Evolutionary conservation across 768 basidiomycete genomes (phyloP).

Genomic region (Termitomyces sp.): DNA sequence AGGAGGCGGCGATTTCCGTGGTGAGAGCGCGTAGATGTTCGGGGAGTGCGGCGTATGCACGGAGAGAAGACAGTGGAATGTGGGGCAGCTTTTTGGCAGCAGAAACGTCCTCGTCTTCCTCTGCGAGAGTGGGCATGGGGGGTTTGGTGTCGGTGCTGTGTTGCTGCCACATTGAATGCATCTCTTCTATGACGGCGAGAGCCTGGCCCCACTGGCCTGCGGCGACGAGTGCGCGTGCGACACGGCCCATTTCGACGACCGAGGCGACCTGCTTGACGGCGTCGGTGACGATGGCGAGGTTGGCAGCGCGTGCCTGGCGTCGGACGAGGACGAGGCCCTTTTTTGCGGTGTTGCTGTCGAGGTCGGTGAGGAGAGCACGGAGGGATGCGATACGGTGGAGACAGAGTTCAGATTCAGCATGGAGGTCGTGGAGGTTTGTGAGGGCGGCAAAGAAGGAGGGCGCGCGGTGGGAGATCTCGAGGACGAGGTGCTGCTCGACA

Average conservation of each 20-base stretch:
- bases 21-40: conserved; percentile 67
- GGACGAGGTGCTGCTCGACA: conserved; percentile 90
- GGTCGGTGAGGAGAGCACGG: conserved; percentile 65
- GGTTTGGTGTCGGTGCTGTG: not conserved
- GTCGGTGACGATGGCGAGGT: conserved; percentile 57
- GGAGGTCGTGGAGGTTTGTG: conserved; percentile 89
- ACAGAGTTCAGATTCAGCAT: conserved; percentile 84
- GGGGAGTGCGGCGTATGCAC: conserved; percentile 75
- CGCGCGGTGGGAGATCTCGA: conserved; percentile 87
- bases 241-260: conserved; percentile 73
- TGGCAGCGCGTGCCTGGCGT: conserved; percentile 57
- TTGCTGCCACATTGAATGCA: conserved; percentile 57
- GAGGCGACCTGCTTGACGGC: conserved; percentile 63
- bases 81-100: conserved; percentile 21
- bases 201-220: conserved; percentile 90
- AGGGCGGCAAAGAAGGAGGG: conserved; percentile 96
- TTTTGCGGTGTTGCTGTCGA: conserved; percentile 74
- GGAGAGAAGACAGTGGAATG: conserved; percentile 64
- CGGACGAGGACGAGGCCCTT: conserved; percentile 76
- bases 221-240: conserved; percentile 70
- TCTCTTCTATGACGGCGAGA: conserved; percentile 65
- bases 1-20: conserved; percentile 69
- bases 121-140: not conserved
- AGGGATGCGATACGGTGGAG: conserved; percentile 72
- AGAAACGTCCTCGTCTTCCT: conserved; percentile 3